Conservation (phyloP, 2,329 filamentous ascomycete species). For the Fusarium xylarioides region DNA sequence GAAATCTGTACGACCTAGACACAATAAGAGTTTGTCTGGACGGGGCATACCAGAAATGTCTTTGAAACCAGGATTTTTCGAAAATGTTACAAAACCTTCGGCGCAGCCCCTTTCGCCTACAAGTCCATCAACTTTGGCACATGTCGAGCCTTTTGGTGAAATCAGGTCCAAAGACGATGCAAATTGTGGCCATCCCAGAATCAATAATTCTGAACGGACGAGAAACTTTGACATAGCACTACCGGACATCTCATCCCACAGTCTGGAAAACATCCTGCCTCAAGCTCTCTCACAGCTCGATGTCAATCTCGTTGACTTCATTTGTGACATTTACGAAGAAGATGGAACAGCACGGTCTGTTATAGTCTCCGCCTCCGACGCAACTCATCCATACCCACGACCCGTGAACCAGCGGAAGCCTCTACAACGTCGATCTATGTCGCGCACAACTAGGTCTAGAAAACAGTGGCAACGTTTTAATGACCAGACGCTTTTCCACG, state of each 20-base stretch:
- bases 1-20: constrained; percentile 47
- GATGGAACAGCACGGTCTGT: constrained; percentile 63
- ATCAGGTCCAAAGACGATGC: constrained; percentile 34
- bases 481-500: constrained; percentile 71
- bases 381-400: constrained; percentile 6
- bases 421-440: constrained; percentile 12
- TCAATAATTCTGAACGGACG: not conserved
- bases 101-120: constrained; percentile 10
- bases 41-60: constrained; percentile 49
- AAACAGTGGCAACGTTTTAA: constrained; percentile 68
- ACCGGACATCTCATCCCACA: not conserved
- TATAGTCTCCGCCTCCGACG: constrained; percentile 4
- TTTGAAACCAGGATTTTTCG: constrained; percentile 50
- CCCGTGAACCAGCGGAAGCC: constrained; percentile 21
- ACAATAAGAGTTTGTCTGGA: constrained; percentile 37
- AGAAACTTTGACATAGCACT: not conserved
- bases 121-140: not conserved
- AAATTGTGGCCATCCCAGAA: constrained; percentile 35
- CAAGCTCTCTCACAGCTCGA: constrained; percentile 66
- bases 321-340: constrained; percentile 68
- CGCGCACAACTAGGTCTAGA: constrained; percentile 21
- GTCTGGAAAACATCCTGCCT: constrained; percentile 54
- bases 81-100: constrained; percentile 47
- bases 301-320: constrained; percentile 65
- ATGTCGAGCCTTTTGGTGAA: constrained; percentile 2